Evolutionary conservation across 306 rosid genomes (phyloP), one percentile per base, ranked within the genome.

Genomic region (Acacia confusa): DNA sequence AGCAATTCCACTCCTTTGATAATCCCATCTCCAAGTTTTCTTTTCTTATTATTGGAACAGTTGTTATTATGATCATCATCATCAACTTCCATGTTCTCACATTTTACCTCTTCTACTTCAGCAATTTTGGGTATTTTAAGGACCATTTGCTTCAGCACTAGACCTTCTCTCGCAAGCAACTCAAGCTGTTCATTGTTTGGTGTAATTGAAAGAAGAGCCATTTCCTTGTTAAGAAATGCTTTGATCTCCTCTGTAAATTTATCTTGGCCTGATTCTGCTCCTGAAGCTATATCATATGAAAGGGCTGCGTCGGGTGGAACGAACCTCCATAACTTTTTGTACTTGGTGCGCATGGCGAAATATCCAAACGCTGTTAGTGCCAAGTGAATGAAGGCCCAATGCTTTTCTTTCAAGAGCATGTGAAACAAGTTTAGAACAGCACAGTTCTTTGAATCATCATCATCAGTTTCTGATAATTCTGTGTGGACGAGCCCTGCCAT

Each of bases 371-470:
- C 91, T 15, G 89, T 80, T 34, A 93, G 28, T 72, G 95, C 94
- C 92, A 90, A 81, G 79, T 95, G 97, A 79, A 84, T 72, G 43
- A 91, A 76, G 74, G 97, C 97, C 99, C 97, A 95, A 43, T 95
- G 95, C 78, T 86, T 84, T 85, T 93, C 99, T 79, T 68, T 90
- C 85, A 95, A 80, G 78, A 95, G 81, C 89, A 93, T 86, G 82
- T 91, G 98, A 85, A 86, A 89, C 65, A 95, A 77, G 81, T 76
- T 88, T 90, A 92, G 86, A 14, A 75, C 88, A 65, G 90, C 92
- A 32, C 89, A 83, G 78, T 88, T 86, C 83, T 79, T 92, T 19
- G 89, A 22, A 57, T 57, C 84, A 82, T 85, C 88, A 72, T 84
- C 79, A 17, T 89, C 92, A 71, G 83, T 70, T 84, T 85, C 95